phyloP scores from a whole-genome alignment of 805 yeast genomes.

The Starmerella stellata region DNA sequence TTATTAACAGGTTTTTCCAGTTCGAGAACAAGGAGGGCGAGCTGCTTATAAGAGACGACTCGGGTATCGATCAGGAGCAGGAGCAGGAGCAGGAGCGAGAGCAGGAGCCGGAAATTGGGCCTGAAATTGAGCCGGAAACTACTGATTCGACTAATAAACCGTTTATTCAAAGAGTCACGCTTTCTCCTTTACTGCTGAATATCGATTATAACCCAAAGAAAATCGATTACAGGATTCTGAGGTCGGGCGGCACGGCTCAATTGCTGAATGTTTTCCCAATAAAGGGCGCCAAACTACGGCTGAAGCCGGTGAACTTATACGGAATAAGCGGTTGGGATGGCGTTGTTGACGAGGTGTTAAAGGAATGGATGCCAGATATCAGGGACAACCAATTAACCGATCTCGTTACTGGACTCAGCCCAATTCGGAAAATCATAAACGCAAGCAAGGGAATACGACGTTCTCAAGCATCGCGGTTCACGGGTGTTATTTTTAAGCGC shows the following conservation, averaged over 20 bases:
- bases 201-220: constrained; percentile 86
- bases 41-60: no score
- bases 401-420: constrained; percentile 67
- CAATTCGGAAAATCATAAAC: constrained; percentile 31
- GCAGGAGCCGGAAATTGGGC: constrained; percentile 1
- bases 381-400: constrained; percentile 63
- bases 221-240: constrained; percentile 64
- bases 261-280: constrained; percentile 73
- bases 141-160: constrained; percentile 1
- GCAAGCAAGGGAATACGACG: constrained; percentile 5
- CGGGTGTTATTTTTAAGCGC: background rate
- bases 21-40: constrained; percentile 47
- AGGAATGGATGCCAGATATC: constrained; percentile 79
- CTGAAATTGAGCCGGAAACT: constrained; percentile 12
- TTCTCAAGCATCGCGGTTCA: background rate
- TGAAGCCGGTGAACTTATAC: constrained; percentile 44
- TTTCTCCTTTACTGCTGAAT: constrained; percentile 34
- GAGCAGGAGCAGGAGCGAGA: no score
- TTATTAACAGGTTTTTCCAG: constrained; percentile 58
- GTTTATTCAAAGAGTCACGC: constrained; percentile 48
- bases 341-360: constrained; percentile 37
- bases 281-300: constrained; percentile 61
- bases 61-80: no score
- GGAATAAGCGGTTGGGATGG: constrained; percentile 63
- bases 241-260: constrained; percentile 75